Percentiles rank a stretch among this genome's conserved stretches.
These are phyloP conservation scores for Colletotrichum sp. DNA, from an alignment of 2,329 filamentous ascomycete species.

Conservation along the genomic window DNA sequence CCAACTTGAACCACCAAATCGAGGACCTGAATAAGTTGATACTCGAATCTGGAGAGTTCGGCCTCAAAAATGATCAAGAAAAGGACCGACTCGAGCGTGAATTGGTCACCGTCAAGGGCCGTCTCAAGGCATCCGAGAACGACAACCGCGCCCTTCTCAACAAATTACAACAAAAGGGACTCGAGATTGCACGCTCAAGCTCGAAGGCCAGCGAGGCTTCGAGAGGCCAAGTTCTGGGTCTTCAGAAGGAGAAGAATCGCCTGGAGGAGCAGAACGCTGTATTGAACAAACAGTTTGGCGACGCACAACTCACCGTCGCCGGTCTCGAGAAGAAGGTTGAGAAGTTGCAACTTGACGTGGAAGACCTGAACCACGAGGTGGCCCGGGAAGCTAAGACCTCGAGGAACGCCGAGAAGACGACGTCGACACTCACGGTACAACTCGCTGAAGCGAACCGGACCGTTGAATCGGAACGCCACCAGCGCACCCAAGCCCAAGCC, in stretches of 20 bases:
- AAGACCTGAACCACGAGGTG: slow-evolving; percentile 92
- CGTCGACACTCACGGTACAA: slow-evolving; percentile 80
- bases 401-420: slow-evolving; percentile 87
- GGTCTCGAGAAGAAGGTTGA: slow-evolving; percentile 94
- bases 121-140: slow-evolving; percentile 90
- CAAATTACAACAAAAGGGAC: slow-evolving; percentile 95
- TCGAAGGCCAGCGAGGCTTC: slow-evolving; percentile 87
- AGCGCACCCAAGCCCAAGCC: slow-evolving; percentile 83
- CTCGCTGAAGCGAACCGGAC: slow-evolving; percentile 88
- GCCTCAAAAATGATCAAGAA: slow-evolving; percentile 87
- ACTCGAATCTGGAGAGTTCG: slow-evolving; percentile 87
- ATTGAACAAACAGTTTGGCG: slow-evolving; percentile 83
- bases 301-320: slow-evolving; percentile 81
- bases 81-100: slow-evolving; percentile 94
- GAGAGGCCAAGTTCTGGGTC: slow-evolving; percentile 73
- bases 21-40: slow-evolving; percentile 88
- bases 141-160: slow-evolving; percentile 95
- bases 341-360: slow-evolving; percentile 84
- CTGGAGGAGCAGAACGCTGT: slow-evolving; percentile 83
- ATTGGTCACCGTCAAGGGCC: slow-evolving; percentile 87
- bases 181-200: slow-evolving; percentile 91
- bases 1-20: slow-evolving; percentile 77
- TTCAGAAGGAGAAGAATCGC: slow-evolving; percentile 84
- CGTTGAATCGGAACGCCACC: slow-evolving; percentile 87
- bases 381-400: slow-evolving; percentile 88